Percentiles rank a stretch among this genome's conserved stretches.
phyloP scores from a whole-genome alignment of 495 filamentous ascomycete genomes.

The Barbatosphaeria neglecta region DNA sequence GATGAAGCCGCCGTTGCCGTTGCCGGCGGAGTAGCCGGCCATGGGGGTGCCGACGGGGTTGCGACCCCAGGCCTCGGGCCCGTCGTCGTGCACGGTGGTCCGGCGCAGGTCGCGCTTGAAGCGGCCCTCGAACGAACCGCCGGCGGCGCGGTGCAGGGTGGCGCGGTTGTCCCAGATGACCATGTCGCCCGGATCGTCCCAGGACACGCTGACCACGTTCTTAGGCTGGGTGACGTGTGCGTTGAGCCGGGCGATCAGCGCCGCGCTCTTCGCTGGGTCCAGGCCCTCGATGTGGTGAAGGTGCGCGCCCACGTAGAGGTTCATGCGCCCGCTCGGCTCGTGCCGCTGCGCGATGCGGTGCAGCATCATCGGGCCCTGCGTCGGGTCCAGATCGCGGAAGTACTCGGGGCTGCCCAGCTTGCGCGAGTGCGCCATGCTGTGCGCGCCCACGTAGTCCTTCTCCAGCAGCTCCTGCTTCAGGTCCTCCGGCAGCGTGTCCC shows the following conservation, averaged over 20 bases:
- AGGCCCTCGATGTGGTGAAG: conserved; percentile 42
- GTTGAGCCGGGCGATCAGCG: conserved; percentile 32
- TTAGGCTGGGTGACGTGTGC: conserved; percentile 37
- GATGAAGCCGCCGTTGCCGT: conserved; percentile 2
- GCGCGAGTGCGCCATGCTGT: conserved; percentile 43
- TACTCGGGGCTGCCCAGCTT: conserved; percentile 40
- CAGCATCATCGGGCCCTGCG: conserved; percentile 28
- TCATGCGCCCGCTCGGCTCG: conserved; percentile 40
- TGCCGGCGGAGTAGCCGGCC: conserved; percentile 19
- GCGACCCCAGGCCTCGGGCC: conserved; percentile 31
- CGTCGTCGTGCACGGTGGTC: conserved; percentile 41
- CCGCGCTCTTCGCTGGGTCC: conserved; percentile 17
- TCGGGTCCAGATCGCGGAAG: conserved; percentile 37
- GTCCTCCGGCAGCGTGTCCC: conserved; percentile 31
- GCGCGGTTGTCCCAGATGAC: conserved; percentile 51
- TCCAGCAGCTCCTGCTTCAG: conserved; percentile 25
- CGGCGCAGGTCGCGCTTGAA: conserved; percentile 41
- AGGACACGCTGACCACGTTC: conserved; percentile 34
- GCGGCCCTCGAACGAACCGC: conserved; percentile 38
- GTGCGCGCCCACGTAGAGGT: conserved; percentile 44
- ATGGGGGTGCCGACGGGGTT: conserved; percentile 14
- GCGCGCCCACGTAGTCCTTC: conserved; percentile 41
- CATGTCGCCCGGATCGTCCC: conserved; percentile 38
- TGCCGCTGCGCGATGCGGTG: conserved; percentile 42
- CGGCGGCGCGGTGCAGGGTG: conserved; percentile 42